These are phyloP conservation scores for Thozetella sp. DNA, from an alignment of 495 filamentous ascomycete genomes.

Conservation along the genomic window DNA sequence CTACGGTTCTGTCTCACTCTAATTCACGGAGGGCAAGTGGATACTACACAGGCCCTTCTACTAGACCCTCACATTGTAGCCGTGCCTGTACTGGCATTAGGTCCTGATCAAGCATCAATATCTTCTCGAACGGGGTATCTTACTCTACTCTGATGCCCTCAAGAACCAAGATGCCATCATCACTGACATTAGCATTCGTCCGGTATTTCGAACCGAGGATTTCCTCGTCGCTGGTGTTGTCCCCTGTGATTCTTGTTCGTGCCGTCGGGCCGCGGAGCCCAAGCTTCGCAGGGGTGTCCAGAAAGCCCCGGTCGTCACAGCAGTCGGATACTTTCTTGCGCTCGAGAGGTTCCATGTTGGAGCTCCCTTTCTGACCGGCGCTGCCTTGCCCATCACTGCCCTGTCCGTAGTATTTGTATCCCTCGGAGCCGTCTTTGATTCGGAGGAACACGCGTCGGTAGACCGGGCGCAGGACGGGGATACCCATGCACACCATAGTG, in stretches of 20 bases:
- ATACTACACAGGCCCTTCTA: too few species aligned
- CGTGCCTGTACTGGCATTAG: too few species aligned
- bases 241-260: constrained; percentile 7
- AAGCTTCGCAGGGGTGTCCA: constrained; percentile 3
- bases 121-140: too few species aligned
- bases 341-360: not conserved
- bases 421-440: not conserved
- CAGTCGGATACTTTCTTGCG: not conserved
- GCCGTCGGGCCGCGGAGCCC: constrained; percentile 10
- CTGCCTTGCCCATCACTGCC: not conserved
- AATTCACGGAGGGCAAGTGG: too few species aligned
- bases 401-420: constrained; percentile 10
- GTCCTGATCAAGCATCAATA: too few species aligned
- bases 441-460: constrained; percentile 9
- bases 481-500: constrained; percentile 26
- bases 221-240: constrained; percentile 12
- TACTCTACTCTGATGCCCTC: not conserved
- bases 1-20: too few species aligned
- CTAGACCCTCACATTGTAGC: too few species aligned
- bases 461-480: constrained; percentile 18
- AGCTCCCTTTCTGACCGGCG: not conserved
- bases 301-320: not conserved
- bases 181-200: not conserved
- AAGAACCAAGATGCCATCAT: not conserved
- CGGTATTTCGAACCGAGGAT: constrained; percentile 9